Percentiles rank a stretch among this genome's conserved stretches.
Evolutionary conservation across 1,139 yeast species (phyloP).

Genomic region (Yamadazyma epiphylla): DNA sequence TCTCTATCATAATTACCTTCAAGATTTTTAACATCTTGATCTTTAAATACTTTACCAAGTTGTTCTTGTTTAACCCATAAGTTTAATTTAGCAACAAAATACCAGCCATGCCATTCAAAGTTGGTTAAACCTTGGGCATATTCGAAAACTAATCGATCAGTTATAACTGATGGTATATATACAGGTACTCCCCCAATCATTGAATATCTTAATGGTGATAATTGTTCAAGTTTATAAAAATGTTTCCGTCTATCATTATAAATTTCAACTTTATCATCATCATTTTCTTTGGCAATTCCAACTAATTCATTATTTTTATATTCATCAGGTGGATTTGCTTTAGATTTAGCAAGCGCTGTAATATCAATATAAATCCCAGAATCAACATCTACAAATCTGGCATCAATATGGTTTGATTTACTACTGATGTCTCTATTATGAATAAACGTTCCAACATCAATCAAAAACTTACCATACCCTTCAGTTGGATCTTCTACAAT

Average conservation of each 20-base stretch:
- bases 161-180: conserved; percentile 24
- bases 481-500: conserved; percentile 27
- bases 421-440: conserved; percentile 28
- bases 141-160: conserved; percentile 24
- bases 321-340: conserved; percentile 21
- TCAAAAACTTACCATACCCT: conserved; percentile 28
- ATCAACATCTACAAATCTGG: conserved; percentile 37
- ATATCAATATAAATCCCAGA: conserved; percentile 39
- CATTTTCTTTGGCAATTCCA: conserved; percentile 9
- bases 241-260: conserved; percentile 31
- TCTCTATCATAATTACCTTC: conserved; percentile 13
- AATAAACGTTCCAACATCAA: conserved; percentile 31
- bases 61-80: conserved; percentile 24
- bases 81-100: conserved; percentile 19
- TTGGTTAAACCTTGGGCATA: conserved; percentile 14
- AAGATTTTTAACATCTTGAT: conserved; percentile 6
- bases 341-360: conserved; percentile 31
- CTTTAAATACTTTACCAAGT: conserved; percentile 6
- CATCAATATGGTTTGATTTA: conserved; percentile 35
- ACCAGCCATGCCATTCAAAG: conserved; percentile 17
- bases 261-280: conserved; percentile 12
- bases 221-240: conserved; percentile 30
- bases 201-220: conserved; percentile 29
- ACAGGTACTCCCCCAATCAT: conserved; percentile 32
- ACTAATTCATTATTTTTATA: conserved; percentile 13